Base-by-base conservation (phyloP, 1,139 yeast genomes). In the Debaryomyces sp. region DNA sequence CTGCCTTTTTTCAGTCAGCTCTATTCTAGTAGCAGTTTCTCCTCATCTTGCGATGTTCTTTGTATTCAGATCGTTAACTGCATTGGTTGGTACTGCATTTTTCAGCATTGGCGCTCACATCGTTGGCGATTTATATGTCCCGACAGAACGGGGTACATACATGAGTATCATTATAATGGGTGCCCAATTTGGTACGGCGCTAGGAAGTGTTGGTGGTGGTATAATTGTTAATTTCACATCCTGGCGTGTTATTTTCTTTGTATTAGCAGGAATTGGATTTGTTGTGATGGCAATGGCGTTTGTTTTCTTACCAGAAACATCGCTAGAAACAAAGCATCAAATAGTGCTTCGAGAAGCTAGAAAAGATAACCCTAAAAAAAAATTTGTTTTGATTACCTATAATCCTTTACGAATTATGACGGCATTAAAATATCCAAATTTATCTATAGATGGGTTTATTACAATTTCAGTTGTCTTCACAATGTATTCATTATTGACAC, bases 231-330 rank as follows among this genome's bases (percentile, higher is more conserved):
- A 78, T n/a, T 80, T 65, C 53, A 70, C 78, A 0, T 59, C 68
- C 18, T 81, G 85, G 85, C 61, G 83, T 57, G 78, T 76, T 5
- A 76, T 79, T 30, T 76, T 79, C 53, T 77, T 72, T 67, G 66
- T 74, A 2, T 66, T 78, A 51, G 68, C 71, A n/a, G 83, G 75
- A 1, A 54, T 71, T 13, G 77, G 76, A 5, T 67, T 54, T 4
- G 47, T 56, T 8, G 63, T 67, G 15, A 59, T 70, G 45, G 51
- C 58, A 7, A 43, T 68, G 6, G 71, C 73, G 1, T 51, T 66
- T 22, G 50, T 71, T 12, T 63, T 71, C 39, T 54, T 78, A 21
- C 76, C 77, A 23, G 84, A 78, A 56, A 79, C 82, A 3, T 55
- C 68, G 1, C 61, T 60, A 13, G 54, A 63, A 27, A 71, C 70